A percentile compares a stretch with the other conserved stretches of the same genome.
phyloP scores from a whole-genome alignment of 208 protist species.

The Wallacemonas sp. region DNA sequence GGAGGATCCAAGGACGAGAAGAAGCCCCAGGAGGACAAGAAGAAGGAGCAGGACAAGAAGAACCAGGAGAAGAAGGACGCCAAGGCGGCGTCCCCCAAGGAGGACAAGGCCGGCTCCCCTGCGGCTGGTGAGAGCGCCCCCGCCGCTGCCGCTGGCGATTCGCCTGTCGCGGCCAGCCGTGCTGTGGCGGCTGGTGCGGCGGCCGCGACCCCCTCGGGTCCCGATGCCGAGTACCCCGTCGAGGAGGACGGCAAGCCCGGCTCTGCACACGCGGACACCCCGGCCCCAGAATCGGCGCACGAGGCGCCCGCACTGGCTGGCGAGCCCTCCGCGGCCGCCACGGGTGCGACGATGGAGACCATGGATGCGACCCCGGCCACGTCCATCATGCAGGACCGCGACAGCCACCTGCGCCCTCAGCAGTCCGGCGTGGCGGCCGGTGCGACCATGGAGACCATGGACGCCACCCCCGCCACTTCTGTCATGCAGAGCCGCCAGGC shows the following conservation, averaged over 20 bases:
- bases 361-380: conserved; percentile 1
- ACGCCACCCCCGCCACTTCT: neutral
- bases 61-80: neutral
- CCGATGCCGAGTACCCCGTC: conserved; percentile 6
- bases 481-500: neutral
- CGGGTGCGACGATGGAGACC: conserved; percentile 11
- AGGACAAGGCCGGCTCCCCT: neutral
- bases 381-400: conserved; percentile 4
- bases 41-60: neutral
- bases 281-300: neutral
- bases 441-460: conserved; percentile 16
- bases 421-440: conserved; percentile 4
- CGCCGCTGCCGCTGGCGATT: neutral
- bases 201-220: no score
- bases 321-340: neutral
- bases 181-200: no score
- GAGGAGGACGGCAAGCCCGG: no score
- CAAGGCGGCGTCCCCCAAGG: neutral
- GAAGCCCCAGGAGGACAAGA: conserved; percentile 6
- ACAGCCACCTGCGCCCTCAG: neutral
- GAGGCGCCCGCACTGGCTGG: neutral
- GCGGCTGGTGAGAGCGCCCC: neutral
- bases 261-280: no score
- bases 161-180: neutral
- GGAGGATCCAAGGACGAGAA: conserved; percentile 21